Base-by-base conservation (phyloP, 1,139 yeast species). In the Pneumocystis murina region DNA sequence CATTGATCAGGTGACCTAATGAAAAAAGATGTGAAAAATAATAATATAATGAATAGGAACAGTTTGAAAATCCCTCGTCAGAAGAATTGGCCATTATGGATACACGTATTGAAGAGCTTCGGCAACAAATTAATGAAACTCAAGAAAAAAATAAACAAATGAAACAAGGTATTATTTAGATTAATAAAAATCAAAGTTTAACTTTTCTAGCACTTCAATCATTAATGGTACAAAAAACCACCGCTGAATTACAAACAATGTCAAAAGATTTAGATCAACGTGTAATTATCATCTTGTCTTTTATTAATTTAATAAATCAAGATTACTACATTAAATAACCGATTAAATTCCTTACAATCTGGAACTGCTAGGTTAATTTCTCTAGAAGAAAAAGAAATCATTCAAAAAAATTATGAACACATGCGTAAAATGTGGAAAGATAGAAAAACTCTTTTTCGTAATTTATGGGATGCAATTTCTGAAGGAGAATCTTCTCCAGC, bases 21-120 rank as follows among this genome's bases (percentile, higher is more conserved):
- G 6, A 71, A 75, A n/a, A 75, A 76, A 38, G 75, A 74, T 12
- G 75, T 72, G 36, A 72, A 38, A 38, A 38, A 14, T 14, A 38
- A 38, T 14, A 38, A 16, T 16, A 38, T 24, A 20, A 20, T 48
- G n/a, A 24, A 43, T 74, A 73, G 65, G 68, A 69, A 0, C 69
- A 68, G 38, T 59, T 62, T 30, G 59, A 28, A 24, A 59, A 35
- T 16, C 59, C 62, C 48, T 40, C 64, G 10, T 40, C 62, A n/a
- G 64, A 64, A 40, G 66, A 58, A 12, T 62, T 58, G 61, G 60
- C 35, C 7, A 67, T 68, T 1, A 60, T 67, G 12, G 69, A 70
- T 8, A 40, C 39, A 12, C 61, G 61, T 17, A 62, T 69, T 10
- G 61, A 63, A 8, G 62, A 57, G 2, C 62, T 71, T 16, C 64